Evolutionary conservation across 2,329 filamentous ascomycete species (phyloP).

Genomic region (Knufia petricola): DNA sequence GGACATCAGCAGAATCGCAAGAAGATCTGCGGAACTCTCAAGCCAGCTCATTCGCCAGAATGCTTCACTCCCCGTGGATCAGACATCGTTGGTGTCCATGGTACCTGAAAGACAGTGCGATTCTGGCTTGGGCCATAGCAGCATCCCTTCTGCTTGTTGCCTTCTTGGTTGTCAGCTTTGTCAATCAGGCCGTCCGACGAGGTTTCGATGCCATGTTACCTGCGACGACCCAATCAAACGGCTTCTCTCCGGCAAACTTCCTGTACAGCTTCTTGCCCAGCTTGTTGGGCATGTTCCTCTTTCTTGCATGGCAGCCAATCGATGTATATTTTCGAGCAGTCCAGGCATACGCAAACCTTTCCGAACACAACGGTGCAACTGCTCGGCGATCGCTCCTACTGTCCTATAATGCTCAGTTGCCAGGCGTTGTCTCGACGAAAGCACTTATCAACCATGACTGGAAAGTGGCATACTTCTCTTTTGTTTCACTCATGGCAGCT

Average conservation of each 20-base stretch:
- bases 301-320: conserved; percentile 50
- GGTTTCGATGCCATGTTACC: conserved; percentile 65
- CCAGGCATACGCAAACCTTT: conserved; percentile 48
- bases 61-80: conserved; percentile 42
- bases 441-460: conserved; percentile 48
- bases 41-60: conserved; percentile 40
- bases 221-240: conserved; percentile 49
- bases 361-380: conserved; percentile 41
- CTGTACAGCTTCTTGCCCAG: conserved; percentile 61
- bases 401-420: conserved; percentile 46
- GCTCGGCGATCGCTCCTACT: conserved; percentile 49
- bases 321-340: conserved; percentile 52
- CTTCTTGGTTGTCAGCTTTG: conserved; percentile 69
- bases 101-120: conserved; percentile 57
- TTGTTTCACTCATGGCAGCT: conserved; percentile 43
- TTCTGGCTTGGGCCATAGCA: conserved; percentile 57
- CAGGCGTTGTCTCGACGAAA: conserved; percentile 43
- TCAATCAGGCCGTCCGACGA: conserved; percentile 53
- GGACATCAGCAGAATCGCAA: conserved; percentile 27
- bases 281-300: conserved; percentile 48
- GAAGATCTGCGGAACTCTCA: conserved; percentile 31
- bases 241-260: conserved; percentile 82
- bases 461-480: conserved; percentile 47
- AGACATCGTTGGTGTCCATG: conserved; percentile 65
- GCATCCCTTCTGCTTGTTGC: conserved; percentile 55